Evolutionary conservation across 257 asterid species (phyloP).

Genomic region (Solanum gracilifrons): DNA sequence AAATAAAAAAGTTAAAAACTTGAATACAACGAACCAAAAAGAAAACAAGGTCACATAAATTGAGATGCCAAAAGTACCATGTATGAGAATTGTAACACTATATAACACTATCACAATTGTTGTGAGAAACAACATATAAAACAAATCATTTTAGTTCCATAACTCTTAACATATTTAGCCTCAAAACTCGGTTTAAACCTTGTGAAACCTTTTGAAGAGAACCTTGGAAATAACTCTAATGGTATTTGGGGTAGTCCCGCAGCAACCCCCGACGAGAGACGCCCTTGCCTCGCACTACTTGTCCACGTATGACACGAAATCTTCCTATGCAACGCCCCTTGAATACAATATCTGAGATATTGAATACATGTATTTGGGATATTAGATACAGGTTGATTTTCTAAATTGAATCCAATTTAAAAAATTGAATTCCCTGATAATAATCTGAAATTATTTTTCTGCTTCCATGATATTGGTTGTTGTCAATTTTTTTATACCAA

Average conservation of each 20-base stretch:
- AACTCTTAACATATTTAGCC: not conserved
- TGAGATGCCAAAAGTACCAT: not conserved
- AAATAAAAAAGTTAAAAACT: too few relatives aligned
- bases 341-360: not conserved
- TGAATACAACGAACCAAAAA: not conserved
- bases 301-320: conserved; percentile 58
- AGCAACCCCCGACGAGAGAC: conserved; percentile 71
- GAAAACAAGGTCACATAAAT: too few relatives aligned
- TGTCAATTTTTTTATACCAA: too few relatives aligned
- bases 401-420: too few relatives aligned
- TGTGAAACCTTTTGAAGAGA: conserved; percentile 15
- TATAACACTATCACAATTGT: not conserved
- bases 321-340: conserved; percentile 40
- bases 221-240: conserved; percentile 50
- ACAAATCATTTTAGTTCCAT: not conserved
- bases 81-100: not conserved
- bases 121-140: not conserved
- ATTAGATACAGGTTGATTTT: too few relatives aligned
- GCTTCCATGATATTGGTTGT: too few relatives aligned
- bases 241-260: conserved; percentile 76
- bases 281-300: conserved; percentile 81
- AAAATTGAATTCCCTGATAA: too few relatives aligned
- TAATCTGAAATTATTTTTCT: too few relatives aligned
- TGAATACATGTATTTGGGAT: too few relatives aligned
- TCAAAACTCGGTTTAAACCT: not conserved